A percentile compares a stretch with the other conserved stretches of the same genome.
These are phyloP conservation scores for Fusarium guadeloupense DNA, from an alignment of 2,329 filamentous ascomycete species.

Conservation along the genomic window DNA sequence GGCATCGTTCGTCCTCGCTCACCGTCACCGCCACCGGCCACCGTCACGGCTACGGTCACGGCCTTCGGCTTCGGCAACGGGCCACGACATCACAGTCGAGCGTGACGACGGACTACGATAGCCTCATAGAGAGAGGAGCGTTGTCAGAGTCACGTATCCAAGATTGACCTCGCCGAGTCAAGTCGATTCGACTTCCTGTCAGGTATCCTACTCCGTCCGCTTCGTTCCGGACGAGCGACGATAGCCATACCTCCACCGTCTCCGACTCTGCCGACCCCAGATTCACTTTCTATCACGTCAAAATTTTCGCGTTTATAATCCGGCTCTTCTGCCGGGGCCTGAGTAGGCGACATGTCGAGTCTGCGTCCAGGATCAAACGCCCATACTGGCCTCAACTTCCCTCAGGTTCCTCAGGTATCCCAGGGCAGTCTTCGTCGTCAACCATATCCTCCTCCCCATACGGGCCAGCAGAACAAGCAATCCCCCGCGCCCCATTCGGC, in stretches of 20 bases:
- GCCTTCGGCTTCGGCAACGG: conserved; percentile 35
- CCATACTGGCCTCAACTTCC: conserved; percentile 63
- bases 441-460: conserved; percentile 57
- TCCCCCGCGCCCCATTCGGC: conserved; percentile 64
- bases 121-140: conserved; percentile 19
- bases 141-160: conserved; percentile 21
- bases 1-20: conserved; percentile 22
- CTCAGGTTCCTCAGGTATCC: conserved; percentile 44
- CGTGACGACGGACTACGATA: conserved; percentile 25
- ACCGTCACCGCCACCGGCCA: conserved; percentile 37
- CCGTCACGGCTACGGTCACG: conserved; percentile 23
- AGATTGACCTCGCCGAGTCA: conserved; percentile 4
- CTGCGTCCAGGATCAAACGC: conserved; percentile 61
- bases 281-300: conserved; percentile 17
- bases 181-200: conserved; percentile 18
- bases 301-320: conserved; percentile 23
- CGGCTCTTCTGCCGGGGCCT: conserved; percentile 36
- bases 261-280: conserved; percentile 3
- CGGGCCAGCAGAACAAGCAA: conserved; percentile 63
- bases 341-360: conserved; percentile 55
- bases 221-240: conserved; percentile 23
- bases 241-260: conserved; percentile 22
- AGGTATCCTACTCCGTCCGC: conserved; percentile 12
- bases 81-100: conserved; percentile 21
- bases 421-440: conserved; percentile 58